Percentiles rank a stretch among this genome's conserved stretches.
phyloP scores from a whole-genome alignment of 768 basidiomycete genomes.

The Trametes meyenii region DNA sequence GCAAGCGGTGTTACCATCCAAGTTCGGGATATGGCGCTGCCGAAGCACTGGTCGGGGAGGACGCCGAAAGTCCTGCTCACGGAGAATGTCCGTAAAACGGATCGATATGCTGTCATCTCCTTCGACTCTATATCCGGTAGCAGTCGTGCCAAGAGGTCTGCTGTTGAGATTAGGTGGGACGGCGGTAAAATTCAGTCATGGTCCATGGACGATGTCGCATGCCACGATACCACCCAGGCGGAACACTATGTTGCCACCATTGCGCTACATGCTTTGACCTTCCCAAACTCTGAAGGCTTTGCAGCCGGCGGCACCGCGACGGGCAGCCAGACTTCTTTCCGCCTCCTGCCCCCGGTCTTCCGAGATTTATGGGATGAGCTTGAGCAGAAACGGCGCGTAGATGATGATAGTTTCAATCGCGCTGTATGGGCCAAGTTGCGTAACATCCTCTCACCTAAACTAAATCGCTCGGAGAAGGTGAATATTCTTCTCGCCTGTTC shows the following conservation, averaged over 20 bases:
- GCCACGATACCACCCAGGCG: constrained; percentile 75
- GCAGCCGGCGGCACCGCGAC: constrained; percentile 49
- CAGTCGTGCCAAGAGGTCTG: constrained; percentile 77
- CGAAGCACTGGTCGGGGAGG: constrained; percentile 82
- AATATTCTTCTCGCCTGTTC: constrained; percentile 2
- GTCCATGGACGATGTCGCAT: constrained; percentile 86
- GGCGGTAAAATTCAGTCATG: constrained; percentile 63
- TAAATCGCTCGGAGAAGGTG: constrained; percentile 49
- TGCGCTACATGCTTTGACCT: constrained; percentile 79
- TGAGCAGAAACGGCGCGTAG: constrained; percentile 60
- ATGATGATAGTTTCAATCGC: constrained; percentile 67
- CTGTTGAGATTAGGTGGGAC: constrained; percentile 75
- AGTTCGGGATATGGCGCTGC: constrained; percentile 74
- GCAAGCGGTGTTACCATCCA: constrained; percentile 53
- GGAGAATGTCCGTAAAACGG: constrained; percentile 67
- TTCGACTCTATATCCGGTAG: constrained; percentile 66
- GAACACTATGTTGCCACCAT: constrained; percentile 89
- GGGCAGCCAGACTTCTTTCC: constrained; percentile 65
- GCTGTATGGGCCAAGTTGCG: constrained; percentile 70
- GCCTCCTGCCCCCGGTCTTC: constrained; percentile 78
- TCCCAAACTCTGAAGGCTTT: constrained; percentile 66
- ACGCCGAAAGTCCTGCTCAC: constrained; percentile 75
- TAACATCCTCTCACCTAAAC: constrained; percentile 63
- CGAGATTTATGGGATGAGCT: constrained; percentile 93
- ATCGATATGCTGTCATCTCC: constrained; percentile 74